Percentiles rank a stretch among this genome's conserved stretches.
Conservation (phyloP, 2,329 filamentous ascomycete species). For the Cytospora piceicola region DNA sequence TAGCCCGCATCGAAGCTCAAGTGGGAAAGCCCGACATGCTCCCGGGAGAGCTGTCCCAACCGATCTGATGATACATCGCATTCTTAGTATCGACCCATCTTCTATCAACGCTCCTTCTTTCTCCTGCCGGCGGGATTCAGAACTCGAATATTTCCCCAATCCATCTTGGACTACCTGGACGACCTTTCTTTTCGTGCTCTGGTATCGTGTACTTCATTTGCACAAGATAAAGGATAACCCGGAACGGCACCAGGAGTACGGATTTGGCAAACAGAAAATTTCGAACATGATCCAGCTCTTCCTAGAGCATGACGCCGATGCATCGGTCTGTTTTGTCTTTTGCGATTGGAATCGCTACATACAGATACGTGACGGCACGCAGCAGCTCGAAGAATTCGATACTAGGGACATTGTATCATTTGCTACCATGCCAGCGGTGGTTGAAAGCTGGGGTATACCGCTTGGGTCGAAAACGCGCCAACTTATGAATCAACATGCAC, state of each 20-base stretch:
- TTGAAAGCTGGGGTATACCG: background rate
- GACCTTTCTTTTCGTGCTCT: background rate
- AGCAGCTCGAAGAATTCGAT: background rate
- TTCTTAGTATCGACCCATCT: background rate
- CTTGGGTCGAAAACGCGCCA: background rate
- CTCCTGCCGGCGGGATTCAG: background rate
- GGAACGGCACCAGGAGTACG: too few species aligned
- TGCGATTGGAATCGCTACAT: background rate
- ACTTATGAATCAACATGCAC: background rate
- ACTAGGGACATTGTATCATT: background rate
- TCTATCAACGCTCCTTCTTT: background rate
- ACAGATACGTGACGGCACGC: background rate
- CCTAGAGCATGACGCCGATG: constrained; percentile 10
- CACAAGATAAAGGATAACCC: too few species aligned
- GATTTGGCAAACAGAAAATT: background rate
- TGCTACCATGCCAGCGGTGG: background rate
- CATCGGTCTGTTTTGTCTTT: background rate
- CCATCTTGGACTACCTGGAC: background rate
- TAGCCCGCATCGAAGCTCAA: background rate
- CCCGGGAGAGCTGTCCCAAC: background rate
- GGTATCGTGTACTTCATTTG: too few species aligned
- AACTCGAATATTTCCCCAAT: background rate
- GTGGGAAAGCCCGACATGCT: background rate
- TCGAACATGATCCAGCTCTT: background rate
- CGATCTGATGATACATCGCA: background rate